Evolutionary conservation across 352 stramenopile species (phyloP).

Genomic region (Phytophthora lateralis): DNA sequence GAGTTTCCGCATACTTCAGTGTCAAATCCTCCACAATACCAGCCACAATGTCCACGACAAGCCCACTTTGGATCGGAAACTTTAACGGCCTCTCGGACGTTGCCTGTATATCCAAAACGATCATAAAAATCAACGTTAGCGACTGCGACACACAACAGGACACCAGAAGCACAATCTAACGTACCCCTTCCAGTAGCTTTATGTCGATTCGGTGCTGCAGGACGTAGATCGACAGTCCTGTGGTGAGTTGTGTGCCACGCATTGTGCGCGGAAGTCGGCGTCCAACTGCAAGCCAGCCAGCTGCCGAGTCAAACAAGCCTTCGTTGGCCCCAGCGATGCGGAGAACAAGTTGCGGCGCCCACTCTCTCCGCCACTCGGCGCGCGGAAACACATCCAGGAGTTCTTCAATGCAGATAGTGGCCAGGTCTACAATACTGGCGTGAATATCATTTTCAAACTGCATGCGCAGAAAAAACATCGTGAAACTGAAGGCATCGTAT

Average conservation of each 20-base stretch:
- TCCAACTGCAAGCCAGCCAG: slow-evolving; percentile 76
- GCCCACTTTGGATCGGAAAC: slow-evolving; percentile 77
- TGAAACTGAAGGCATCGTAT: slow-evolving; percentile 86
- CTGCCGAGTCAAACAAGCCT: slow-evolving; percentile 78
- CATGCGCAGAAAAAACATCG: slow-evolving; percentile 88
- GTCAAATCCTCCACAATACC: slow-evolving; percentile 81
- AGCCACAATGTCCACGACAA: slow-evolving; percentile 82
- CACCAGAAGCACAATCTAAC: slow-evolving; percentile 8
- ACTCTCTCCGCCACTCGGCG: slow-evolving; percentile 76
- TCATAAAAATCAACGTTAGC: neutral
- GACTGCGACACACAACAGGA: neutral
- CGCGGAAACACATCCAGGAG: slow-evolving; percentile 75
- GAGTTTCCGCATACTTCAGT: slow-evolving; percentile 67
- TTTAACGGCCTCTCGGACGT: slow-evolving; percentile 74
- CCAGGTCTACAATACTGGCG: slow-evolving; percentile 76
- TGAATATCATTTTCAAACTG: slow-evolving; percentile 82
- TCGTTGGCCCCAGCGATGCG: slow-evolving; percentile 78
- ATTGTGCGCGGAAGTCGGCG: slow-evolving; percentile 73
- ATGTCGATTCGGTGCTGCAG: slow-evolving; percentile 84
- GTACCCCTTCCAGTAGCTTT: slow-evolving; percentile 45
- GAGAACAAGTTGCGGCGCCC: slow-evolving; percentile 74
- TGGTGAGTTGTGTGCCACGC: slow-evolving; percentile 78
- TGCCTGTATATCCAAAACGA: slow-evolving; percentile 20
- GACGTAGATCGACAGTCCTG: slow-evolving; percentile 77
- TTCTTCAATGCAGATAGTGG: slow-evolving; percentile 81